Percentiles rank a stretch among this genome's conserved stretches.
Conservation (phyloP, 352 stramenopile species). For the Phytophthora megakarya region DNA sequence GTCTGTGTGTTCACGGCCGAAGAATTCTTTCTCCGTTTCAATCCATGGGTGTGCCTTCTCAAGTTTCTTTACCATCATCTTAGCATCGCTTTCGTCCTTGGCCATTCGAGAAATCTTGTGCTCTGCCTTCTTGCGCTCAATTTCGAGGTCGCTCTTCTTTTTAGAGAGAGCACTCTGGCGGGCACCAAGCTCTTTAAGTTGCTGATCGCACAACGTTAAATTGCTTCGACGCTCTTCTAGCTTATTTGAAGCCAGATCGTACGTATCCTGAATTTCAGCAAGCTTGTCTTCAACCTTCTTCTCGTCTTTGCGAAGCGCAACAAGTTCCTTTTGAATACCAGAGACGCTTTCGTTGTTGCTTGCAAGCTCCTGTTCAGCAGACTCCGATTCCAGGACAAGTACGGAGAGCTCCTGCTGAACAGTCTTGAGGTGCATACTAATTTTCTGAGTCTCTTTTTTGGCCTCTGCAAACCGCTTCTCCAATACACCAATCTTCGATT, state of each 20-base stretch:
- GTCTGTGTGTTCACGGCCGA: conserved; percentile 96
- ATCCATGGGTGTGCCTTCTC: conserved; percentile 97
- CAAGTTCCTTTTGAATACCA: conserved; percentile 65
- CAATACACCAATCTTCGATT: conserved; percentile 80
- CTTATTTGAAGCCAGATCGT: conserved; percentile 63
- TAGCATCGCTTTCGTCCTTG: conserved; percentile 93
- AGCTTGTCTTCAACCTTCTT: conserved; percentile 77
- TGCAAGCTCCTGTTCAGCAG: conserved; percentile 67
- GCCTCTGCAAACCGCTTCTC: conserved; percentile 76
- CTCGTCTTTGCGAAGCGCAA: conserved; percentile 61
- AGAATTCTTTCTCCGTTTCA: conserved; percentile 96
- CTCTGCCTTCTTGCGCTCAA: conserved; percentile 96
- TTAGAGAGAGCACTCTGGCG: conserved; percentile 81
- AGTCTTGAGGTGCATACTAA: conserved; percentile 60
- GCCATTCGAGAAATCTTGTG: conserved; percentile 93
- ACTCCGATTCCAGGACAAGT: conserved; percentile 74
- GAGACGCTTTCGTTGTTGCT: conserved; percentile 57
- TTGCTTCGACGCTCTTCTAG: conserved; percentile 73
- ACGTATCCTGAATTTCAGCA: conserved; percentile 63
- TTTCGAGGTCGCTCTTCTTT: conserved; percentile 88
- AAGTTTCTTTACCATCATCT: conserved; percentile 91
- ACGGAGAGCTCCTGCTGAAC: conserved; percentile 77
- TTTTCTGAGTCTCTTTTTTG: conserved; percentile 78
- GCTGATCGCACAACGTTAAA: conserved; percentile 87
- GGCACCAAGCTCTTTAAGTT: conserved; percentile 90